Base-by-base conservation (phyloP, 1,284 basidiomycete species). In the Puccinia novopanici region DNA sequence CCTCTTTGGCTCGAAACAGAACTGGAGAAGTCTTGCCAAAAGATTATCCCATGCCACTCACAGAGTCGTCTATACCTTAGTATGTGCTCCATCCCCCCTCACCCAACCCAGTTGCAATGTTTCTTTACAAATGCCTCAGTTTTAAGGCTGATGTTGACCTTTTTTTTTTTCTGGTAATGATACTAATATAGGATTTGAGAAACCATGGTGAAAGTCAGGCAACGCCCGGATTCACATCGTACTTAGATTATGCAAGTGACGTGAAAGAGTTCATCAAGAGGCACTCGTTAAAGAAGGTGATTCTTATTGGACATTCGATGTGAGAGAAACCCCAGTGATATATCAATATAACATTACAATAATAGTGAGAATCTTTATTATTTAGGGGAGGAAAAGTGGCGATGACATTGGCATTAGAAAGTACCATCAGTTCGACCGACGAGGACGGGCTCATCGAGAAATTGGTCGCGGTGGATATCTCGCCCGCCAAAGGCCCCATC, bases 371-470 rank as follows among this genome's bases (percentile, higher is more conserved):
- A 30, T 10, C 19, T 34, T 50, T 19, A 40, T 52, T 77, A 19
- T 15, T n/a, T 13, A 80, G 79, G 79, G 79, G 79, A 5, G 79
- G 79, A 24, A 81, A 81, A 75, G 79, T 81, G 27, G 79, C 79
- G 13, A 81, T 81, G 79, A 68, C 37, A 24, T 22, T 81, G 5
- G 79, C 79, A 3, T 61, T 81, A 34, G 59, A 77, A 45, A 59
- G 52, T 40, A 50, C 45, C 2, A 27, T 37, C 0, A 52, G 40
- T 17, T 40, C 50, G n/a, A 71, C 10, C 12, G 12, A 19, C 10
- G 45, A 48, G 45, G 12, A 48, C 1, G 45, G 45, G 1, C 8
- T 34, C 17, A 73, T 73, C 37, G n/a, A 73, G 4, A 74, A 70
- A 48, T 75, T 81, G 52, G 54, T 81, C 13, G 61, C 45, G 2